Conservation (phyloP, 345 rosid genomes). For the Microthlaspi erraticum region DNA sequence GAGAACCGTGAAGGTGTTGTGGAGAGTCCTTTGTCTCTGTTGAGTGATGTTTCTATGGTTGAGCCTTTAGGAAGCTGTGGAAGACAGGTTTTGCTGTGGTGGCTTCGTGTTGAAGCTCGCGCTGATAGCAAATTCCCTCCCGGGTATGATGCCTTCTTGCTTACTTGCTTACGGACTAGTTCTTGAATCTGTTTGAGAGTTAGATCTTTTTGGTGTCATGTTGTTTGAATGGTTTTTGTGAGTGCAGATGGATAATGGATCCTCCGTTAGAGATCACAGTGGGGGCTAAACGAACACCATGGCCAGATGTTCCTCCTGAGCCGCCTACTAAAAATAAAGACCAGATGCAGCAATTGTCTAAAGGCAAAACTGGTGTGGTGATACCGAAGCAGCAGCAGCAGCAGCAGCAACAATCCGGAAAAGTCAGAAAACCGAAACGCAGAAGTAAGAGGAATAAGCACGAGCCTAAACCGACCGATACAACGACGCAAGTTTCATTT, state of each 20-base stretch:
- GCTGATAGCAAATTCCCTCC: slow-evolving; percentile 98
- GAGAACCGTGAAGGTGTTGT: slow-evolving; percentile 50
- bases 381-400: slow-evolving; percentile 42
- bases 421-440: slow-evolving; percentile 67
- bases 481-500: slow-evolving; percentile 43
- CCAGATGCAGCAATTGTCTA: slow-evolving; percentile 35
- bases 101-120: slow-evolving; percentile 99
- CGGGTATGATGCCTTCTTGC: slow-evolving; percentile 53
- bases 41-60: slow-evolving; percentile 72
- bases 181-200: not conserved
- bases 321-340: slow-evolving; percentile 59
- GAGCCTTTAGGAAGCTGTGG: slow-evolving; percentile 99
- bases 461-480: slow-evolving; percentile 52
- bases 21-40: slow-evolving; percentile 77
- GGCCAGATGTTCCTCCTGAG: slow-evolving; percentile 97
- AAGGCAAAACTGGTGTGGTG: slow-evolving; percentile 46
- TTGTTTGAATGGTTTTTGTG: slow-evolving; percentile 1
- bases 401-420: slow-evolving; percentile 64
- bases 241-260: slow-evolving; percentile 84
- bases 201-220: not conserved
- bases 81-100: slow-evolving; percentile 88
- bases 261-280: slow-evolving; percentile 89
- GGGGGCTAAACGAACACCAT: slow-evolving; percentile 83
- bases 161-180: no score
- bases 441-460: slow-evolving; percentile 74